These are phyloP conservation scores for Fraxinus nigra DNA, from an alignment of 305 asterid species.

Conservation along the genomic window DNA sequence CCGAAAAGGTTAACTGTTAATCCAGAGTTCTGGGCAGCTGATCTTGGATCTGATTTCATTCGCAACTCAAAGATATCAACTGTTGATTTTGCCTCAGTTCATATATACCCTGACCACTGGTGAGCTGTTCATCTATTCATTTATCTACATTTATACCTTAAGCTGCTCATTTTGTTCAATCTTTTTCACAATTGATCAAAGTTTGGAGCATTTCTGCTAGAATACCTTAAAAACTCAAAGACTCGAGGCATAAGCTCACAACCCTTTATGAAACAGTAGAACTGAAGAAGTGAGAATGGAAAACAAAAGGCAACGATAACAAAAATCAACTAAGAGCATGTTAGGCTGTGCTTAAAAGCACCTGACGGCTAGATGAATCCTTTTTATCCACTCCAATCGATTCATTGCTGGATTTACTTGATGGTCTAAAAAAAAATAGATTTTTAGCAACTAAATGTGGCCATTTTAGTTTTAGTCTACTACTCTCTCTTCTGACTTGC, in stretches of 20 bases:
- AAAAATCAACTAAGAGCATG: neutral
- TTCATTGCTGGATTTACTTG: neutral
- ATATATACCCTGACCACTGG: constrained; percentile 99
- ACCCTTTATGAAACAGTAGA: neutral
- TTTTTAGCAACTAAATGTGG: neutral
- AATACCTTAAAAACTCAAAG: neutral
- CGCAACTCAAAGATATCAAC: constrained; percentile 83
- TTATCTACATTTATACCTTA: neutral
- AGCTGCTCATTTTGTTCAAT: neutral
- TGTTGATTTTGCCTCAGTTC: constrained; percentile 91
- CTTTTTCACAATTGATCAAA: neutral
- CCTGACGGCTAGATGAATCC: neutral
- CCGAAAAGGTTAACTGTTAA: constrained; percentile 70
- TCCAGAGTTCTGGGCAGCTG: constrained; percentile 95
- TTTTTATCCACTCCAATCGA: neutral
- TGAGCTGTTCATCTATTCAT: constrained; percentile 31
- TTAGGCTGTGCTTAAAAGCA: neutral
- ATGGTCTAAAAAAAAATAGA: neutral
- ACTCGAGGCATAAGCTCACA: neutral
- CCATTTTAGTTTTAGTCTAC: neutral
- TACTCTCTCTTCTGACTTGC: neutral
- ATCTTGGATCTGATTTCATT: constrained; percentile 89
- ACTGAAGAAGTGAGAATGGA: neutral
- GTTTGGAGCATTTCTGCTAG: neutral
- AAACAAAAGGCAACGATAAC: neutral